Conservation (phyloP, 805 yeast genomes). For the Candida insectorum region DNA sequence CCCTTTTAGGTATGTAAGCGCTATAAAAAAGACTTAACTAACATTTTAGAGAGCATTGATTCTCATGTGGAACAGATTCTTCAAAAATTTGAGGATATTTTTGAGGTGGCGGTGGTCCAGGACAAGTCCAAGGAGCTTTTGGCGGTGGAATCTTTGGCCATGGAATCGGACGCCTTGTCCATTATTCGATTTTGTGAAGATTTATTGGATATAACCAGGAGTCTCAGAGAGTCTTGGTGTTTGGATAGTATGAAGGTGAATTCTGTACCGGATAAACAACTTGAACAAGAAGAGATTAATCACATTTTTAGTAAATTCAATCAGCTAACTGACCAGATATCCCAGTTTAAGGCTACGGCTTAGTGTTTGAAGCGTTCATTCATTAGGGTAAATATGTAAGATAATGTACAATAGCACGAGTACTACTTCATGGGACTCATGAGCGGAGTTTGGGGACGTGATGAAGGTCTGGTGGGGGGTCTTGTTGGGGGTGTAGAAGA, state of each 20-base stretch:
- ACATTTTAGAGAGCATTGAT: constrained; percentile 44
- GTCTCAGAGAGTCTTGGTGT: constrained; percentile 55
- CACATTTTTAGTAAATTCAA: constrained; percentile 31
- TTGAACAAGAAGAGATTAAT: constrained; percentile 20
- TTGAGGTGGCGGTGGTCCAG: constrained; percentile 43
- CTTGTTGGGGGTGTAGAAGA: constrained; percentile 3
- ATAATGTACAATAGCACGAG: not conserved
- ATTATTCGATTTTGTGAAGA: constrained; percentile 54
- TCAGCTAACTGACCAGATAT: constrained; percentile 28
- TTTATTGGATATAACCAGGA: constrained; percentile 45
- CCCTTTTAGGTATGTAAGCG: constrained; percentile 22
- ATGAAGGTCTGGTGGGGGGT: constrained; percentile 2
- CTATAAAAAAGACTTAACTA: constrained; percentile 14
- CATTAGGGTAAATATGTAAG: constrained; percentile 5
- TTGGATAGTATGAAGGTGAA: constrained; percentile 48
- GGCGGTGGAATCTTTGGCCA: constrained; percentile 54
- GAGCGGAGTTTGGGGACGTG: not conserved
- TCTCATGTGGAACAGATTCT: constrained; percentile 48
- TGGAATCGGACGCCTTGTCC: constrained; percentile 50
- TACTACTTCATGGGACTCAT: not conserved
- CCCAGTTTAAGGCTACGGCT: constrained; percentile 15
- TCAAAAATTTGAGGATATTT: constrained; percentile 50
- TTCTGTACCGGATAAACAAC: constrained; percentile 8
- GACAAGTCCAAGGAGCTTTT: constrained; percentile 39
- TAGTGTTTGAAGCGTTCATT: constrained; percentile 3